Base-by-base conservation (phyloP, 106 monocot species). In the Phalaenopsis equestris region DNA sequence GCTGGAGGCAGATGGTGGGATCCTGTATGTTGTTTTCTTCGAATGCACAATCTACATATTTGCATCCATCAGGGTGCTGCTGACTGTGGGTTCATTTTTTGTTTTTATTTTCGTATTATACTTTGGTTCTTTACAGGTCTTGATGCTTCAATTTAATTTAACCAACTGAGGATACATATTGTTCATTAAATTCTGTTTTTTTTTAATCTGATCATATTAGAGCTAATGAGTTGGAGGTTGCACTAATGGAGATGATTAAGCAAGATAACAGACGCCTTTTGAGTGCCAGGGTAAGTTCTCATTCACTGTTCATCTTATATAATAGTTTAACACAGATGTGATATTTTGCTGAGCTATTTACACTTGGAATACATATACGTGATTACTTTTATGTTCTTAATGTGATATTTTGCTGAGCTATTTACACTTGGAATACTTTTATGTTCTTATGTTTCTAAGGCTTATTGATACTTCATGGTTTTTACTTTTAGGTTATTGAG, bases 181-280 rank as follows among this genome's bases (percentile, higher is more conserved):
- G 48, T 76, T 49, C 30, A 49, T 75, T 76, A 76, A 48, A 76
- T 76, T 24, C 14, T 55, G 5, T 39, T 12, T 41, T n/a, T 55
- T 3, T 47, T 24, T 77, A 78, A 52, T 73, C 41, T 79, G 70
- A 41, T 39, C 49, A 47, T 52, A 16, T 11, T 72, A 92, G 94
- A 84, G 88, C 94, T 65, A 88, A 95, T 82, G 94, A 95, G 78
- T 83, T 95, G 70, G 97, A 97, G 86, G 90, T 87, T 56, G 97
- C 97, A 76, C 82, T 97, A 64, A 97, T 97, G 92, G 97, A 97
- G 87, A 97, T 97, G 97, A 92, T 97, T 37, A 94, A 94, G 79
- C 97, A 97, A 80, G 97, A 97, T 78, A 94, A 97, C 79, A 89
- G 97, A 81, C 89, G 94, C 37, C 86, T 84, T 75, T 81, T 97